A percentile compares a stretch with the other conserved stretches of the same genome.
These are phyloP conservation scores for Orbilia quercus DNA, from an alignment of 2,329 filamentous ascomycete genomes.

Conservation along the genomic window DNA sequence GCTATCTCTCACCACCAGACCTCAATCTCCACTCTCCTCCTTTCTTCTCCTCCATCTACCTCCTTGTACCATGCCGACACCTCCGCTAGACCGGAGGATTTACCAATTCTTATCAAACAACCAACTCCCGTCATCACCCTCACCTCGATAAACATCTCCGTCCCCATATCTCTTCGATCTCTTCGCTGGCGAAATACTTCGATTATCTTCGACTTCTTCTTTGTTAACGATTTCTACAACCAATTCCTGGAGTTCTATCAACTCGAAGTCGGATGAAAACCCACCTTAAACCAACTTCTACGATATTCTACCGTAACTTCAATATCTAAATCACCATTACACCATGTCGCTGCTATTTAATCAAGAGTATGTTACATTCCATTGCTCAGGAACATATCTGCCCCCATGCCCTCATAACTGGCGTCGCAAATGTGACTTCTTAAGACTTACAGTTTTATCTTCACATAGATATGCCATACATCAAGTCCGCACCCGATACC, in stretches of 20 bases:
- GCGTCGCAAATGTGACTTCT: background rate
- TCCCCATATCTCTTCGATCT: background rate
- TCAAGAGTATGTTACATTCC: slow-evolving; percentile 37
- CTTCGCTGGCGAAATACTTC: slow-evolving; percentile 15
- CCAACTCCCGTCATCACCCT: slow-evolving; percentile 34
- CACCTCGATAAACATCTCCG: slow-evolving; percentile 18
- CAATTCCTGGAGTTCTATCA: background rate
- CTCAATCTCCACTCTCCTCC: slow-evolving; percentile 9
- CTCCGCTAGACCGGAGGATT: slow-evolving; percentile 47
- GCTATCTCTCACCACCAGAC: background rate
- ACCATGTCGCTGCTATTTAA: slow-evolving; percentile 51
- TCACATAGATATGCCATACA: slow-evolving; percentile 78
- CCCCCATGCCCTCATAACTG: background rate
- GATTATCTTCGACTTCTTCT: slow-evolving; percentile 6
- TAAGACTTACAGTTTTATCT: background rate
- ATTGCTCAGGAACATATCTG: background rate
- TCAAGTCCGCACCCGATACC: slow-evolving; percentile 82
- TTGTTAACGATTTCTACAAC: too few species aligned
- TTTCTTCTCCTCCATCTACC: slow-evolving; percentile 2
- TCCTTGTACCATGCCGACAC: slow-evolving; percentile 39
- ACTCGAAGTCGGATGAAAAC: slow-evolving; percentile 32
- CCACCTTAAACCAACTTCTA: slow-evolving; percentile 2
- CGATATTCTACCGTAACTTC: slow-evolving; percentile 3
- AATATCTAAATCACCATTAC: slow-evolving; percentile 6
- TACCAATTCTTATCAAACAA: slow-evolving; percentile 25